These are phyloP conservation scores for Halenospora varia DNA, from an alignment of 495 filamentous ascomycete genomes.

Conservation along the genomic window DNA sequence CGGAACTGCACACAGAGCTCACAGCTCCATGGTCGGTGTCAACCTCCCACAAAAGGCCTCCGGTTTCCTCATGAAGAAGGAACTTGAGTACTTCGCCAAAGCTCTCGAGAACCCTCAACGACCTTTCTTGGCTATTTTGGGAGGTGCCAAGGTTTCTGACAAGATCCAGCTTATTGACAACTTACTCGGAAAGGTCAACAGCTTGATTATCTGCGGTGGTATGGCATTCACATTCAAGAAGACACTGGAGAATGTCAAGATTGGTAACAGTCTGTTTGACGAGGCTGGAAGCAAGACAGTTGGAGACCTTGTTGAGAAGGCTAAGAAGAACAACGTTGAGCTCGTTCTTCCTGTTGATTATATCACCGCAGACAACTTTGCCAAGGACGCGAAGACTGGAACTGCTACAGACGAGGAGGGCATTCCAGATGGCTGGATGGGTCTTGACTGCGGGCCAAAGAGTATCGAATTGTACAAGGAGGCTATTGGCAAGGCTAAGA, in stretches of 20 bases:
- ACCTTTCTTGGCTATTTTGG: conserved; percentile 98
- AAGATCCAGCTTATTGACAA: conserved; percentile 99
- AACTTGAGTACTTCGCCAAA: conserved; percentile 98
- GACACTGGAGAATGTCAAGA: conserved; percentile 82
- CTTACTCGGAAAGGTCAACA: conserved; percentile 94
- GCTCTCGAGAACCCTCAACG: conserved; percentile 89
- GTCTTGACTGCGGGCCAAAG: conserved; percentile 89
- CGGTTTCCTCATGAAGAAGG: conserved; percentile 99
- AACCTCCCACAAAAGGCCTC: conserved; percentile 93
- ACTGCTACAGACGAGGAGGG: conserved; percentile 82
- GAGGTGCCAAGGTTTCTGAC: conserved; percentile 96
- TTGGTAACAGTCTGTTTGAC: conserved; percentile 91
- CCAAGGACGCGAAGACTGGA: conserved; percentile 74
- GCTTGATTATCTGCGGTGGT: conserved; percentile 91
- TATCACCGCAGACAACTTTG: conserved; percentile 93
- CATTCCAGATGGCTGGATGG: conserved; percentile 96
- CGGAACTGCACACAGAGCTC: conserved; percentile 94
- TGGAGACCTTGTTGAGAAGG: conserved; percentile 83
- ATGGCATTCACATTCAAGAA: conserved; percentile 99
- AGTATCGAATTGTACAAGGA: conserved; percentile 78
- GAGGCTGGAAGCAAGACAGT: conserved; percentile 94
- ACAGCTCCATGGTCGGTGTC: conserved; percentile 98
- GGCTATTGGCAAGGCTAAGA: conserved; percentile 83
- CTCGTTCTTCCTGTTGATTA: conserved; percentile 93
- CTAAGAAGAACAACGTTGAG: conserved; percentile 92